Evolutionary conservation across 2,329 filamentous ascomycete species (phyloP).

Genomic region (Penicillium sp.): DNA sequence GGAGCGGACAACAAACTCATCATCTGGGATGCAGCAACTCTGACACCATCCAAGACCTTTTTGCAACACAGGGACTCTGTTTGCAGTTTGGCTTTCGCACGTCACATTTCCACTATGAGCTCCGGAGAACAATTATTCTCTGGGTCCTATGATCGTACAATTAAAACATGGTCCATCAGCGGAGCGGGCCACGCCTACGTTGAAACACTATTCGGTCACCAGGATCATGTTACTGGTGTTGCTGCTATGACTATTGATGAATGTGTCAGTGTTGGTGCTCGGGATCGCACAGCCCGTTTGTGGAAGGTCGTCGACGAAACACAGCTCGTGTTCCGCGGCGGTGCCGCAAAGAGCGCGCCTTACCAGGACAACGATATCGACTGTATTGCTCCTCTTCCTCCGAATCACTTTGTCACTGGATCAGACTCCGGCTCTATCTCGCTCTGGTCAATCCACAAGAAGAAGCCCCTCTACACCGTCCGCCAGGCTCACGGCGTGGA

Average conservation of each 20-base stretch:
- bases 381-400: constrained; percentile 84
- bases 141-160: constrained; percentile 83
- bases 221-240: constrained; percentile 84
- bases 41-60: constrained; percentile 80
- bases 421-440: constrained; percentile 86
- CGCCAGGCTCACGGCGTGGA: constrained; percentile 84
- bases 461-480: constrained; percentile 84
- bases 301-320: constrained; percentile 98
- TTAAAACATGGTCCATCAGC: constrained; percentile 87
- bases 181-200: constrained; percentile 85
- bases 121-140: constrained; percentile 84
- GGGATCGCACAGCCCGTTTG: constrained; percentile 85
- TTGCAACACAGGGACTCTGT: constrained; percentile 89
- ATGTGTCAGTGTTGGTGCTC: constrained; percentile 84
- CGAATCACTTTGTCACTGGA: constrained; percentile 90
- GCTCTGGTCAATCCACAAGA: constrained; percentile 88
- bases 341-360: constrained; percentile 52
- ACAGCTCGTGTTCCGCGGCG: constrained; percentile 91
- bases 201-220: constrained; percentile 94
- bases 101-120: constrained; percentile 62
- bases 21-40: constrained; percentile 79
- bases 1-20: constrained; percentile 82
- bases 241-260: constrained; percentile 81
- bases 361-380: constrained; percentile 84
- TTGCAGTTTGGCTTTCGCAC: constrained; percentile 79